A percentile compares a stretch with the other conserved stretches of the same genome.
These are phyloP conservation scores for Cephalotrichum gorgonifer DNA, from an alignment of 2,329 filamentous ascomycete species.

Conservation along the genomic window DNA sequence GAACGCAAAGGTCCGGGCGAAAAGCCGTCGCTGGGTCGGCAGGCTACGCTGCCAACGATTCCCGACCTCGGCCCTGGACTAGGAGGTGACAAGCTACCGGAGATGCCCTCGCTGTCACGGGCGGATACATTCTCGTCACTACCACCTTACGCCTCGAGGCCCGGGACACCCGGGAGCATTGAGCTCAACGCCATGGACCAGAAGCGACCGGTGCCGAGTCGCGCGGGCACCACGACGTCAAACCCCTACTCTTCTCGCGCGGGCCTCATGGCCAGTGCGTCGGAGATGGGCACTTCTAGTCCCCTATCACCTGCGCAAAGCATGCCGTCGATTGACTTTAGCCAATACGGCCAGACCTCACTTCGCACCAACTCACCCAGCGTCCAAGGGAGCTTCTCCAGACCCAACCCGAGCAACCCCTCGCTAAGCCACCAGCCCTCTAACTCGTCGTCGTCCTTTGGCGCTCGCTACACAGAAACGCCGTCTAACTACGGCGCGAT, in stretches of 20 bases:
- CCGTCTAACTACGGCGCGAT: constrained; percentile 17
- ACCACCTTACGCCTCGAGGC: constrained; percentile 51
- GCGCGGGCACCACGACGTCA: constrained; percentile 40
- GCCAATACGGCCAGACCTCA: constrained; percentile 13
- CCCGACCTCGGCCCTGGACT: constrained; percentile 24
- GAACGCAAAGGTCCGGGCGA: constrained; percentile 44
- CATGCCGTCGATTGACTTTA: constrained; percentile 9
- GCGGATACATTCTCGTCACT: constrained; percentile 52
- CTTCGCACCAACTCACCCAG: constrained; percentile 23
- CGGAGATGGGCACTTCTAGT: constrained; percentile 20
- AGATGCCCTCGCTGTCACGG: constrained; percentile 48
- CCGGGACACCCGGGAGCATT: constrained; percentile 39
- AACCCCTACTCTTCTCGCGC: constrained; percentile 55
- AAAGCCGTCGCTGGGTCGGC: constrained; percentile 36
- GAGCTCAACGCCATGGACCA: constrained; percentile 44
- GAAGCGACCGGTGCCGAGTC: constrained; percentile 34
- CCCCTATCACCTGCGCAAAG: constrained; percentile 1
- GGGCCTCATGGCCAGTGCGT: constrained; percentile 49
- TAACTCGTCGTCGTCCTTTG: constrained; percentile 4
- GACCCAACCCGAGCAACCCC: constrained; percentile 11
- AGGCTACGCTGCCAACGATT: constrained; percentile 59
- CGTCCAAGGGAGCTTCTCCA: constrained; percentile 21
- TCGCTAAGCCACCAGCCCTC: constrained; percentile 7
- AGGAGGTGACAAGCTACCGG: constrained; percentile 38
- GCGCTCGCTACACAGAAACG: constrained; percentile 13